A percentile compares a stretch with the other conserved stretches of the same genome.
Evolutionary conservation across 2,329 filamentous ascomycete species (phyloP).

Genomic region (Aulographum hederae): DNA sequence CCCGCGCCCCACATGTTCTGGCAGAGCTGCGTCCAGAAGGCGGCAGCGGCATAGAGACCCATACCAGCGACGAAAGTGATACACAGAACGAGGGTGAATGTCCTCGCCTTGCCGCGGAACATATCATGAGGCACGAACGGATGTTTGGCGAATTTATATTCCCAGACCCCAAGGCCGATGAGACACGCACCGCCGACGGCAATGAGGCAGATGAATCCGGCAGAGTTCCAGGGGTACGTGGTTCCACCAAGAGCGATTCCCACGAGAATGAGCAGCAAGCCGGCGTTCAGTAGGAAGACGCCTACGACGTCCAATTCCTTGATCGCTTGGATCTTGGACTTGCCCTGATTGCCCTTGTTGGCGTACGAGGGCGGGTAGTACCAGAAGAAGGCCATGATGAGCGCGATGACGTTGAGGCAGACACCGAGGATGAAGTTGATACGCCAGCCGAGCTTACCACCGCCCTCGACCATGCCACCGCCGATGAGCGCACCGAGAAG

Average conservation of each 20-base stretch:
- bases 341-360: not conserved
- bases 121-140: no score
- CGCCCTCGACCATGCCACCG: not conserved
- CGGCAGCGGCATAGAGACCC: not conserved
- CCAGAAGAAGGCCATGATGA: slow-evolving; percentile 1
- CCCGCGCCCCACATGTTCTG: slow-evolving; percentile 1
- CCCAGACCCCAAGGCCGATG: slow-evolving; percentile 7
- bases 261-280: not conserved
- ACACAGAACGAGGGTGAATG: slow-evolving; percentile 1
- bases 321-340: slow-evolving; percentile 1
- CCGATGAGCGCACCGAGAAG: slow-evolving; percentile 4
- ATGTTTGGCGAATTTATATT: not conserved
- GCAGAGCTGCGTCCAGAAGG: slow-evolving; percentile 1
- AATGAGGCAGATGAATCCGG: slow-evolving; percentile 11
- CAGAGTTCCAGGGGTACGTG: slow-evolving; percentile 13
- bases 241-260: slow-evolving; percentile 10
- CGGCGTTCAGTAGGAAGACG: not conserved
- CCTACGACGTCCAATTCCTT: slow-evolving; percentile 2
- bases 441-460: slow-evolving; percentile 1
- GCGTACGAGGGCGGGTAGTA: slow-evolving; percentile 1
- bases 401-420: slow-evolving; percentile 1
- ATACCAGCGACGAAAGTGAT: slow-evolving; percentile 2
- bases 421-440: slow-evolving; percentile 4
- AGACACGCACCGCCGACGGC: slow-evolving; percentile 11
- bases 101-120: not conserved